Conservation (phyloP, 305 asterid genomes). For the Lippia alba region DNA sequence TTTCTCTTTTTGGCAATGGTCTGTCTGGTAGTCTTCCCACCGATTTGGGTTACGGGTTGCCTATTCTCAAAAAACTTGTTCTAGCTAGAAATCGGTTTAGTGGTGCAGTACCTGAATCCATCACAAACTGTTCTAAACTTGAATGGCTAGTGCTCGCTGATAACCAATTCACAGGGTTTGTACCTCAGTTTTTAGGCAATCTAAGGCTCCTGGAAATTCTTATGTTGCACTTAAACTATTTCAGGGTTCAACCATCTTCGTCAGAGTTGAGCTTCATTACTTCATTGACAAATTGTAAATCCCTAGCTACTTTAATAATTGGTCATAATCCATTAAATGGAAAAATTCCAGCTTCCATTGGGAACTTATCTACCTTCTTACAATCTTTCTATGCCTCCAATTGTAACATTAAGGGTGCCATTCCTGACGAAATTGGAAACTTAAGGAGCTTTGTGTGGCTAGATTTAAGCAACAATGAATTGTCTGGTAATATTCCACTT, state of each 20-base stretch:
- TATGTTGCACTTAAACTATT: conserved; percentile 12
- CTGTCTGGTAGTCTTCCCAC: conserved; percentile 29
- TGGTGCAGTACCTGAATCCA: conserved; percentile 36
- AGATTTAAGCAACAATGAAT: conserved; percentile 2
- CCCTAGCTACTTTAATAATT: background rate
- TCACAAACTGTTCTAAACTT: conserved; percentile 36
- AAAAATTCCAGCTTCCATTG: background rate
- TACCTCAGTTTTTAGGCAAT: conserved; percentile 36
- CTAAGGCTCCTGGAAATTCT: conserved; percentile 20
- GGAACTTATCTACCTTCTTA: background rate
- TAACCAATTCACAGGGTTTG: conserved; percentile 34
- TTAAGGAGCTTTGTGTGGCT: conserved; percentile 12
- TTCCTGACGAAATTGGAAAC: conserved; percentile 33
- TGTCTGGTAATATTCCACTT: conserved; percentile 14
- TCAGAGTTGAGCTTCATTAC: conserved; percentile 30
- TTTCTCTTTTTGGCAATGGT: background rate
- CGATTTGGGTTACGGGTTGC: conserved; percentile 16
- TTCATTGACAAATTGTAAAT: conserved; percentile 20
- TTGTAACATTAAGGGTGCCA: conserved; percentile 27
- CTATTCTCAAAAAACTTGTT: conserved; percentile 23
- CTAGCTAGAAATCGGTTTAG: conserved; percentile 22
- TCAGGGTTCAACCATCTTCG: conserved; percentile 17
- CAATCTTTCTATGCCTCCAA: background rate
- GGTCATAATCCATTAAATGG: background rate
- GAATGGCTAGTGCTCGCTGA: background rate